Conservation (phyloP, 306 rosid genomes). For the Urtica urens region DNA sequence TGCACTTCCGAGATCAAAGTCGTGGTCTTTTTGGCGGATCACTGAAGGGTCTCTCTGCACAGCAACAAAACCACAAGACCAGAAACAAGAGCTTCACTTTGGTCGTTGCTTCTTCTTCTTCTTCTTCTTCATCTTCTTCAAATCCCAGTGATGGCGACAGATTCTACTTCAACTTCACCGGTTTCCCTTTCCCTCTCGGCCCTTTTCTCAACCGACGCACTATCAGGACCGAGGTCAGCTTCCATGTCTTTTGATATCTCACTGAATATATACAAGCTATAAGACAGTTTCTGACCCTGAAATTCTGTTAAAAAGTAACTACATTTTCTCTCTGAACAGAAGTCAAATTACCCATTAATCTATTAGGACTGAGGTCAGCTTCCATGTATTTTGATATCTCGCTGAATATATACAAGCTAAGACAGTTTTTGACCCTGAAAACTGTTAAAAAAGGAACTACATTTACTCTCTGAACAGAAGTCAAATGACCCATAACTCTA, state of each 20-base stretch:
- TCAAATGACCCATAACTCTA: neutral
- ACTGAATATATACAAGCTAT: too few relatives aligned
- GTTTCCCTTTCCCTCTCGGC: conserved; percentile 94
- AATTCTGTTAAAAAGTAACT: neutral
- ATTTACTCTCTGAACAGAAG: neutral
- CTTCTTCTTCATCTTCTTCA: too few relatives aligned
- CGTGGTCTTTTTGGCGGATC: conserved; percentile 33
- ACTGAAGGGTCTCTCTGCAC: conserved; percentile 38
- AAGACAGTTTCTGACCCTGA: too few relatives aligned
- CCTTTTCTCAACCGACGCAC: conserved; percentile 82
- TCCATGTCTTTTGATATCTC: too few relatives aligned
- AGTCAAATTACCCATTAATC: neutral
- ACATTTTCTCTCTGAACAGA: neutral
- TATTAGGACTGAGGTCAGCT: too few relatives aligned
- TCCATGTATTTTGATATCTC: too few relatives aligned
- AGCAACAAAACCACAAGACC: conserved; percentile 30
- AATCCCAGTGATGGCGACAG: conserved; percentile 37
- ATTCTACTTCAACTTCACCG: conserved; percentile 91
- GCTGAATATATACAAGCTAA: too few relatives aligned
- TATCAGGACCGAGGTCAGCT: conserved; percentile 70
- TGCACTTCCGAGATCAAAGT: conserved; percentile 34
- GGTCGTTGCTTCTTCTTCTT: conserved; percentile 56
- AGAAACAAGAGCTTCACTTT: conserved; percentile 32
- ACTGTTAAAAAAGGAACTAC: neutral
- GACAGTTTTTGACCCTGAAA: too few relatives aligned